A percentile compares a stretch with the other conserved stretches of the same genome.
Conservation (phyloP, 768 basidiomycete species). For the Tricholoma furcatifolium region DNA sequence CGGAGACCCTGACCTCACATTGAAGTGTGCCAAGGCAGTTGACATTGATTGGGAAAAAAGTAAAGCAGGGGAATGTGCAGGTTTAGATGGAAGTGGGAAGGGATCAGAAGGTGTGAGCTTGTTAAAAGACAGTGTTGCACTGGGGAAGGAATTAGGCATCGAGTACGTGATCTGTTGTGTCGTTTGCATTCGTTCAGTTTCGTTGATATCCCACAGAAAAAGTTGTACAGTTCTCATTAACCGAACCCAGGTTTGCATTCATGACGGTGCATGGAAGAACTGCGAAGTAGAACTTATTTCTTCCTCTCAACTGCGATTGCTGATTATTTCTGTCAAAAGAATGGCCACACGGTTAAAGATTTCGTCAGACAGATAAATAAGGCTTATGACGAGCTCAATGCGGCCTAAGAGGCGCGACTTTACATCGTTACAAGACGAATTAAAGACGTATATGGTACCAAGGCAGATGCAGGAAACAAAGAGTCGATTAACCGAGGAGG, state of each 20-base stretch:
- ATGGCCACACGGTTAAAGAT: conserved; percentile 70
- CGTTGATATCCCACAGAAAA: conserved; percentile 44
- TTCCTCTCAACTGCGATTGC: background rate
- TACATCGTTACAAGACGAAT: conserved; percentile 7
- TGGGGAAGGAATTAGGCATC: conserved; percentile 48
- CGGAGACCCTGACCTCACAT: conserved; percentile 62
- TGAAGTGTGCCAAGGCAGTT: conserved; percentile 61
- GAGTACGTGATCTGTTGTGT: conserved; percentile 36
- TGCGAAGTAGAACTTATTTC: conserved; percentile 58
- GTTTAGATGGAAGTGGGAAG: conserved; percentile 60
- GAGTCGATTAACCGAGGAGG: conserved; percentile 47
- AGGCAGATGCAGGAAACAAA: background rate
- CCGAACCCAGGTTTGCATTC: conserved; percentile 64
- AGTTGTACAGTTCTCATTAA: conserved; percentile 88
- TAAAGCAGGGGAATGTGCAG: conserved; percentile 56
- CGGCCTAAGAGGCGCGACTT: background rate
- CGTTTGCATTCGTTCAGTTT: background rate
- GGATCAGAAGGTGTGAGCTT: conserved; percentile 64
- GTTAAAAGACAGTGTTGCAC: conserved; percentile 56
- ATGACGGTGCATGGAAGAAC: conserved; percentile 75
- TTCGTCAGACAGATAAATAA: conserved; percentile 77
- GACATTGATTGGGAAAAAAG: conserved; percentile 70
- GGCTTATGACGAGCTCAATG: conserved; percentile 68
- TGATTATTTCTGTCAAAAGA: conserved; percentile 37
- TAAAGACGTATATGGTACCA: conserved; percentile 6